phyloP scores from a whole-genome alignment of 2,329 filamentous ascomycete species.

The Paecilomyces formosus region DNA sequence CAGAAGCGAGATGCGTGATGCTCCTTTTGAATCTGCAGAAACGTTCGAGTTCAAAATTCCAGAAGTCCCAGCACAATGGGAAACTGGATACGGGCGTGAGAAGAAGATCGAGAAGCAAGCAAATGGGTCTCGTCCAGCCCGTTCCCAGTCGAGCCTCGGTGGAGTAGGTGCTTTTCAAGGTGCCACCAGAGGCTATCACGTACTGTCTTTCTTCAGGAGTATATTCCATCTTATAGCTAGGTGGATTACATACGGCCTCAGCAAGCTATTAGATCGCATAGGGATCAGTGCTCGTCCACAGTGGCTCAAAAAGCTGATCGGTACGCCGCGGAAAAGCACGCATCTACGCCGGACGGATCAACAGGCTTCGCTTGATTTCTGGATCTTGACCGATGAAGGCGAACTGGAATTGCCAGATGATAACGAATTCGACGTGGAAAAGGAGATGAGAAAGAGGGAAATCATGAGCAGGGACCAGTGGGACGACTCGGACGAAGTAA shows the following conservation, averaged over 20 bases:
- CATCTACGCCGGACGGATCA: slow-evolving; percentile 6
- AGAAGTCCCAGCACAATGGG: slow-evolving; percentile 28
- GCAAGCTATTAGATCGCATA: slow-evolving; percentile 49
- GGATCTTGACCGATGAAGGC: slow-evolving; percentile 46
- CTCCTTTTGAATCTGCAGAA: slow-evolving; percentile 24
- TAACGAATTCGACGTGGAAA: slow-evolving; percentile 71
- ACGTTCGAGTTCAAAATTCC: slow-evolving; percentile 27
- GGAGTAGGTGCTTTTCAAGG: slow-evolving; percentile 75
- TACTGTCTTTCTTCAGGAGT: slow-evolving; percentile 65
- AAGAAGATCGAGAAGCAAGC: slow-evolving; percentile 36
- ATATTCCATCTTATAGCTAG: slow-evolving; percentile 61
- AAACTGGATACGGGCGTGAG: slow-evolving; percentile 40
- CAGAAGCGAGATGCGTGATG: slow-evolving; percentile 9
- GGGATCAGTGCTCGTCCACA: slow-evolving; percentile 56
- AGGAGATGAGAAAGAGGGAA: slow-evolving; percentile 62
- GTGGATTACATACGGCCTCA: slow-evolving; percentile 48
- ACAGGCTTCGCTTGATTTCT: slow-evolving; percentile 42
- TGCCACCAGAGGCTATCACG: slow-evolving; percentile 67
- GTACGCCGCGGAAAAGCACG: slow-evolving; percentile 15
- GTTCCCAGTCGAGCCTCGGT: slow-evolving; percentile 35
- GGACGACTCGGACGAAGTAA: slow-evolving; percentile 51
- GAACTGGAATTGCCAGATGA: slow-evolving; percentile 50
- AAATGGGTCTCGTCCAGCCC: slow-evolving; percentile 25
- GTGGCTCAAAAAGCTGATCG: slow-evolving; percentile 48
- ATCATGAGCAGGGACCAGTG: slow-evolving; percentile 33